These are phyloP conservation scores for Toxicodendron radicans DNA, from an alignment of 345 rosid species.

Conservation along the genomic window DNA sequence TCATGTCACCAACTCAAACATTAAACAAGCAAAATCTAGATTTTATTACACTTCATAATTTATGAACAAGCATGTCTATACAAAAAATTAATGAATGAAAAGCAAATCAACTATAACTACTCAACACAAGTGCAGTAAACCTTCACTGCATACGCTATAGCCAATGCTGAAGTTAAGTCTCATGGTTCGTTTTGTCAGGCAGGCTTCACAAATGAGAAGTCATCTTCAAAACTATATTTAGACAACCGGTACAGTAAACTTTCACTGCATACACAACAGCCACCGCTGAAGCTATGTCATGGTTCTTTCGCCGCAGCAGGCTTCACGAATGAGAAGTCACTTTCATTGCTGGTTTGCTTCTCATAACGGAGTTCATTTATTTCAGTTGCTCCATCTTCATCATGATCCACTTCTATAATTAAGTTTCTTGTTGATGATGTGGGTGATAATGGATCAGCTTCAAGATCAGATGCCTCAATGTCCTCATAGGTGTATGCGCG, in stretches of 20 bases:
- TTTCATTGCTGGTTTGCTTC: slow-evolving; percentile 34
- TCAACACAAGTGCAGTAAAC: neutral
- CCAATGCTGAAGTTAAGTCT: no score
- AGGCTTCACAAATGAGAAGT: no score
- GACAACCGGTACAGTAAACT: neutral
- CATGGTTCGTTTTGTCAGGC: neutral
- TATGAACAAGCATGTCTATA: neutral
- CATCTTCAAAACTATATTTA: neutral
- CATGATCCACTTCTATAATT: slow-evolving; percentile 35
- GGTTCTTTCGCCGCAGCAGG: slow-evolving; percentile 40
- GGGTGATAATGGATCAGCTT: slow-evolving; percentile 62
- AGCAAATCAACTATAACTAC: neutral
- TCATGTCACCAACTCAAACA: neutral
- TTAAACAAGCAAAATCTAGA: neutral
- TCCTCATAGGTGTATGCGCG: slow-evolving; percentile 43
- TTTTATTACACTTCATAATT: neutral
- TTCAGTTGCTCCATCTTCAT: slow-evolving; percentile 30
- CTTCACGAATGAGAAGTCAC: slow-evolving; percentile 72
- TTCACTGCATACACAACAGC: neutral
- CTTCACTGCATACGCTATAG: no score
- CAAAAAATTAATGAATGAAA: neutral
- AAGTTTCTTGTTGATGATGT: slow-evolving; percentile 32
- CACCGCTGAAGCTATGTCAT: slow-evolving; percentile 8
- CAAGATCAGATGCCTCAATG: slow-evolving; percentile 56
- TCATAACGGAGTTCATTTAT: slow-evolving; percentile 30